Evolutionary conservation across 129 eudicot genomes (phyloP).

Genomic region (Flaveria ramosissima): DNA sequence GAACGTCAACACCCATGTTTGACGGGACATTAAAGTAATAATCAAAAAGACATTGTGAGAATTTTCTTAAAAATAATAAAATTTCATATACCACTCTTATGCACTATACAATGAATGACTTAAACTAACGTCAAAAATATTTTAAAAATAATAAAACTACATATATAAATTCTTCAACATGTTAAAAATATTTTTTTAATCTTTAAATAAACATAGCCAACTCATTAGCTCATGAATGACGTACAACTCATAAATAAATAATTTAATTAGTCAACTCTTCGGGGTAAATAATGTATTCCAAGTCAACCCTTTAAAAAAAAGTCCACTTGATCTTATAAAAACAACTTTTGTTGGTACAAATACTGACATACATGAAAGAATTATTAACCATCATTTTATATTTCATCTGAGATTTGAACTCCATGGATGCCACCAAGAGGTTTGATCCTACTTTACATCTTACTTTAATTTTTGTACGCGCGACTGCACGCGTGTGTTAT

Average conservation of each 20-base stretch:
- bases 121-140: not conserved
- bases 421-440: slow-evolving; percentile 49
- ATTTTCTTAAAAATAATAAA: too few relatives aligned
- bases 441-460: slow-evolving; percentile 7
- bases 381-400: not conserved
- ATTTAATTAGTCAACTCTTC: slow-evolving; percentile 19
- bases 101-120: not conserved
- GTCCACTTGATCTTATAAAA: slow-evolving; percentile 26
- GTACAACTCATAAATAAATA: slow-evolving; percentile 12
- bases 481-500: too few relatives aligned
- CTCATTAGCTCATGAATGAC: slow-evolving; percentile 22
- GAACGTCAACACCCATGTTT: too few relatives aligned
- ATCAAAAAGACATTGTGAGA: too few relatives aligned
- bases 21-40: too few relatives aligned
- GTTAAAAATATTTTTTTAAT: not conserved
- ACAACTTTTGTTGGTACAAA: slow-evolving; percentile 35
- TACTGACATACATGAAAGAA: not conserved
- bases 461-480: not conserved
- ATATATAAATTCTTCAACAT: not conserved
- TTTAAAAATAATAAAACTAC: too few relatives aligned
- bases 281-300: not conserved
- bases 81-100: not conserved
- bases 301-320: slow-evolving; percentile 9
- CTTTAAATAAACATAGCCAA: not conserved
- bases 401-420: slow-evolving; percentile 27